A percentile compares a stretch with the other conserved stretches of the same genome.
Conservation (phyloP, 805 yeast genomes). For the Yamadazyma olivae region DNA sequence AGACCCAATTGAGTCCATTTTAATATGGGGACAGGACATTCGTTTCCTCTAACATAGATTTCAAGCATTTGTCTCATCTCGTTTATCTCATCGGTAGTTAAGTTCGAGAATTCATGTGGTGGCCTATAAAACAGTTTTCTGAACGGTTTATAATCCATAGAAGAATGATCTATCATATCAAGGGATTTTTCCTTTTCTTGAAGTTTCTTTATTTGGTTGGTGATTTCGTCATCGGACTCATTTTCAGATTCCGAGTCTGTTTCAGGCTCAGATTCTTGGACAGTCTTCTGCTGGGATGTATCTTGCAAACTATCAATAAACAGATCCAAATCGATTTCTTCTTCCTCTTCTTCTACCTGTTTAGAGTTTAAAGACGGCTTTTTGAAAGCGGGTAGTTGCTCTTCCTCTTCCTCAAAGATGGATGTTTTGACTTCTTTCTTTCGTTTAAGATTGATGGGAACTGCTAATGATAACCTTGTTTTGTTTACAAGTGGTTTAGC, state of each 20-base stretch:
- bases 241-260: slow-evolving; percentile 11
- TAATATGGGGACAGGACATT: slow-evolving; percentile 61
- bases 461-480: neutral
- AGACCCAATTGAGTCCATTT: slow-evolving; percentile 84
- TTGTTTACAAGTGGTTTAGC: too few relatives aligned
- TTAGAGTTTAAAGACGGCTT: neutral
- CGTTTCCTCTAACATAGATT: slow-evolving; percentile 60
- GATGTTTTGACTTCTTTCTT: slow-evolving; percentile 3
- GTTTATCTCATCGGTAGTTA: slow-evolving; percentile 55
- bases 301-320: slow-evolving; percentile 6
- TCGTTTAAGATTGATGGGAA: neutral
- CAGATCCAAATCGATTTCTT: slow-evolving; percentile 13
- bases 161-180: slow-evolving; percentile 44
- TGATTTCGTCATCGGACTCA: slow-evolving; percentile 31
- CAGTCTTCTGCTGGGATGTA: neutral
- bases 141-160: slow-evolving; percentile 50
- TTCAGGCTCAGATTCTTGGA: slow-evolving; percentile 2
- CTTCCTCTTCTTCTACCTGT: slow-evolving; percentile 16
- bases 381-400: slow-evolving; percentile 3
- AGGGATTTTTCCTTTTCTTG: slow-evolving; percentile 51
- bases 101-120: slow-evolving; percentile 46
- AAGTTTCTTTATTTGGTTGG: slow-evolving; percentile 34
- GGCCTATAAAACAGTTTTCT: slow-evolving; percentile 62
- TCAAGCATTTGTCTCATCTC: slow-evolving; percentile 50
- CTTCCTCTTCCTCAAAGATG: slow-evolving; percentile 29